These are phyloP conservation scores for Eudorina sp. DNA, from an alignment of 139 green algal genomes.

Conservation along the genomic window DNA sequence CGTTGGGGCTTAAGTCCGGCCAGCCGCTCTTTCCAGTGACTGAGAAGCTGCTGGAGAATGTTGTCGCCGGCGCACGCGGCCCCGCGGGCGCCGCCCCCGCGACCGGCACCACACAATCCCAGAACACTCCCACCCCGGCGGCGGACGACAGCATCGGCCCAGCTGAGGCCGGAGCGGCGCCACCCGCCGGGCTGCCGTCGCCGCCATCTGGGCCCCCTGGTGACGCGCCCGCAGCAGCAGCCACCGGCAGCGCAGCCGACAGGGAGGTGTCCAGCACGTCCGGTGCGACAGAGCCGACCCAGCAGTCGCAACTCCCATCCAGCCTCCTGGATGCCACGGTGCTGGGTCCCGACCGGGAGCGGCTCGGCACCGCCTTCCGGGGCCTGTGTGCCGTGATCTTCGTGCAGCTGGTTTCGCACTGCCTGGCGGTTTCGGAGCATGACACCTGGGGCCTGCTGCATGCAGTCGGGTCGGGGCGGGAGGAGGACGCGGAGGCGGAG, in stretches of 20 bases:
- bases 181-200: too few species aligned
- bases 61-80: conserved; percentile 29
- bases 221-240: too few species aligned
- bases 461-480: neutral
- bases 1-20: conserved; percentile 51
- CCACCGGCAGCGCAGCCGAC: too few species aligned
- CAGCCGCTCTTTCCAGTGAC: conserved; percentile 41
- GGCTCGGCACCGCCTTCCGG: conserved; percentile 38
- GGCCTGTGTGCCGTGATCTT: conserved; percentile 56
- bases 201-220: too few species aligned
- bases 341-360: neutral
- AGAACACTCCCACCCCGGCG: too few species aligned
- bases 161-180: too few species aligned
- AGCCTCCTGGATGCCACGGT: neutral
- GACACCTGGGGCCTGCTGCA: conserved; percentile 56
- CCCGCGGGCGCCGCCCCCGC: neutral
- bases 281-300: too few species aligned
- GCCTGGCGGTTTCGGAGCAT: conserved; percentile 50
- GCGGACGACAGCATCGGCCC: too few species aligned
- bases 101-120: too few species aligned
- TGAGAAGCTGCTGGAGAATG: conserved; percentile 57
- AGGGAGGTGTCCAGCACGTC: too few species aligned
- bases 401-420: conserved; percentile 48
- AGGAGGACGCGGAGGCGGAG: neutral
- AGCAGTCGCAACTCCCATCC: too few species aligned